Base-by-base conservation (phyloP, 2,329 filamentous ascomycete species). In the Sporothrix phasma region DNA sequence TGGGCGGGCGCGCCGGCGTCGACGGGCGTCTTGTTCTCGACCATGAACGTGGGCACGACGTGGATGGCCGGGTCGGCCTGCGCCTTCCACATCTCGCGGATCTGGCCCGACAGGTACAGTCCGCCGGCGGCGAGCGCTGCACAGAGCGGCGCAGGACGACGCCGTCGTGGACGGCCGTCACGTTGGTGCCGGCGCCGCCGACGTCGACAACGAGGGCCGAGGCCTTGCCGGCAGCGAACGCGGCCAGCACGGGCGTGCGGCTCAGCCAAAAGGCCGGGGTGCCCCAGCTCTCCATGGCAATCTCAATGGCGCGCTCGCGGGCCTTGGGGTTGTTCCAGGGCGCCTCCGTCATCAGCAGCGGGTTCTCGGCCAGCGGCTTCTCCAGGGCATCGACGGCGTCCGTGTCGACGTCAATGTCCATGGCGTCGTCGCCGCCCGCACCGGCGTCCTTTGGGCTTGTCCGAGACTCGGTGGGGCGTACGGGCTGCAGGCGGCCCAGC, bases 221-320 rank as follows among this genome's bases (percentile, higher is more conserved):
- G 0, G 93, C 88, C 77, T 97, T 97, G 68, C 94, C 94, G 17
- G 91, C 88, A 19, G 92, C 92, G 73, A 97, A 97, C 22, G 92
- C 89, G 63, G 93, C 87, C 73, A 97, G 83, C 49, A 97, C 92
- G 29, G 93, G 92, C 62, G 87, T 95, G 72, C 90, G 87, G 67
- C 90, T 90, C 66, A 97, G 80, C 83, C 93, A 99, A 76, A 97
- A 97, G 5, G 94, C 94, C 19, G 94, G 94, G 64, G 88, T 89
- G 31, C 91, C 92, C 92, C 94, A 99, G 72, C 86, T 90, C 80
- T 99, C 94, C 88, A 99, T 97, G 66, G 91, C 92, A 67, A 97
- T 86, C 78, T 99, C 94, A 71, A 97, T 93, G 46, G 88, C 88
- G 83, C 94, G 96, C 78, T 99, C 94, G 66, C 95, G 84, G 66